phyloP scores from a whole-genome alignment of 768 basidiomycete genomes.

The Termitomyces titanicus region DNA sequence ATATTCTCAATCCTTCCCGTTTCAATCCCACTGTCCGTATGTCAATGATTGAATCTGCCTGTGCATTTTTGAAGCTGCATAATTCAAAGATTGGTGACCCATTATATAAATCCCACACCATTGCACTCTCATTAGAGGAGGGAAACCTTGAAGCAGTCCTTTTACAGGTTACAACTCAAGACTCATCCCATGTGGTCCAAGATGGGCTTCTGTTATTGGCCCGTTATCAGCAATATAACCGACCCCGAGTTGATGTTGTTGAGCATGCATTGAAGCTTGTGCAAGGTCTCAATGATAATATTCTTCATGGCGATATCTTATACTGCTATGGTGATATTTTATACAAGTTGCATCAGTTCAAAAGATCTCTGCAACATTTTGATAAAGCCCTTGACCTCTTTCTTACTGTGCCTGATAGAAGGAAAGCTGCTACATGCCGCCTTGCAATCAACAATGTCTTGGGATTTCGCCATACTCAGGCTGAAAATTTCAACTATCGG shows the following conservation, averaged over 20 bases:
- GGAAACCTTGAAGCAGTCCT: conserved; percentile 14
- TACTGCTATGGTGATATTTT: neutral
- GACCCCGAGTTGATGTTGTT: conserved; percentile 10
- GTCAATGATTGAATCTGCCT: conserved; percentile 10
- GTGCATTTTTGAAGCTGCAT: conserved; percentile 12
- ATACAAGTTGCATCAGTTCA: neutral
- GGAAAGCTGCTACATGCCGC: neutral
- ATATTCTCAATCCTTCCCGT: conserved; percentile 11
- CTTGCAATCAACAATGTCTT: neutral
- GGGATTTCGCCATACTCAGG: neutral
- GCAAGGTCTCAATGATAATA: neutral
- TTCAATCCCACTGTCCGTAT: conserved; percentile 1
- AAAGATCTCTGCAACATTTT: neutral
- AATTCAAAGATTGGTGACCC: conserved; percentile 5
- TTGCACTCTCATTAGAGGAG: conserved; percentile 8
- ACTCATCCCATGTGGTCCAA: neutral
- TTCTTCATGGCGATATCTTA: neutral
- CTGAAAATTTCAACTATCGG: neutral
- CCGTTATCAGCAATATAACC: conserved; percentile 12
- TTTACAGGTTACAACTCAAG: conserved; percentile 4
- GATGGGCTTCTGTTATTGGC: conserved; percentile 15
- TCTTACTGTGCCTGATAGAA: neutral
- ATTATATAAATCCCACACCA: conserved; percentile 2
- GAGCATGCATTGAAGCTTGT: conserved; percentile 3
- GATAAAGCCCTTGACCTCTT: neutral